Evolutionary conservation across 352 stramenopile genomes (phyloP).

Genomic region (Peronospora farinosa): DNA sequence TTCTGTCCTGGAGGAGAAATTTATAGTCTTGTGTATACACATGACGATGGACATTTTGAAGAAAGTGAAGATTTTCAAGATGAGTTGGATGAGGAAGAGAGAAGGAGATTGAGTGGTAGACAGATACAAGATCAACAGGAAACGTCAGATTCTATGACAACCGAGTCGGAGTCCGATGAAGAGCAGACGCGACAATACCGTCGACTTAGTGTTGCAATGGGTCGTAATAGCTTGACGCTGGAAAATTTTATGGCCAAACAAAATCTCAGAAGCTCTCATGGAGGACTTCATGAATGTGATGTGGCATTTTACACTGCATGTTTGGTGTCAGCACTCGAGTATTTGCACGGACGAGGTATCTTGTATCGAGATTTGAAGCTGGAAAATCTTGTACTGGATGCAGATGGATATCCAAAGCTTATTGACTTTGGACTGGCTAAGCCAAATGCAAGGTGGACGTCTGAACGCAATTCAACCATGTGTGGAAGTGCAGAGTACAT

Average conservation of each 20-base stretch:
- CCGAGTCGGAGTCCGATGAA: conserved; percentile 42
- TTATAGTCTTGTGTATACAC: conserved; percentile 85
- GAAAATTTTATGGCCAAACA: conserved; percentile 41
- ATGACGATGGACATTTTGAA: conserved; percentile 29
- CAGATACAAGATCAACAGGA: conserved; percentile 18
- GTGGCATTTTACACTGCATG: conserved; percentile 93
- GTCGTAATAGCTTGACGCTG: conserved; percentile 30
- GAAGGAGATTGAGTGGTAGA: conserved; percentile 8
- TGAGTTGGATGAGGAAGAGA: conserved; percentile 15
- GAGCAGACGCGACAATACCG: conserved; percentile 21
- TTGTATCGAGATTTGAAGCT: conserved; percentile 86
- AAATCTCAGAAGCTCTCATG: conserved; percentile 28
- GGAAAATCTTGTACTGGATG: conserved; percentile 84
- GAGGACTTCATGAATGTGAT: conserved; percentile 80
- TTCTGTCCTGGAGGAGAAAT: conserved; percentile 65
- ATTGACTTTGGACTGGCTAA: conserved; percentile 73
- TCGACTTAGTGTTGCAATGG: conserved; percentile 14
- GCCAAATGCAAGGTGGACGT: conserved; percentile 39
- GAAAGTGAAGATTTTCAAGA: conserved; percentile 15
- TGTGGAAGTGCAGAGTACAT: conserved; percentile 78
- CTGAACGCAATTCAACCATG: conserved; percentile 40
- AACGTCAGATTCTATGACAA: conserved; percentile 21
- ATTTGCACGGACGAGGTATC: conserved; percentile 49
- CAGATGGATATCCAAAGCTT: conserved; percentile 79
- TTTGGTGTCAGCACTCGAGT: conserved; percentile 88